phyloP scores from a whole-genome alignment of 768 basidiomycete species.

The Xerocomellus amylosporus region DNA sequence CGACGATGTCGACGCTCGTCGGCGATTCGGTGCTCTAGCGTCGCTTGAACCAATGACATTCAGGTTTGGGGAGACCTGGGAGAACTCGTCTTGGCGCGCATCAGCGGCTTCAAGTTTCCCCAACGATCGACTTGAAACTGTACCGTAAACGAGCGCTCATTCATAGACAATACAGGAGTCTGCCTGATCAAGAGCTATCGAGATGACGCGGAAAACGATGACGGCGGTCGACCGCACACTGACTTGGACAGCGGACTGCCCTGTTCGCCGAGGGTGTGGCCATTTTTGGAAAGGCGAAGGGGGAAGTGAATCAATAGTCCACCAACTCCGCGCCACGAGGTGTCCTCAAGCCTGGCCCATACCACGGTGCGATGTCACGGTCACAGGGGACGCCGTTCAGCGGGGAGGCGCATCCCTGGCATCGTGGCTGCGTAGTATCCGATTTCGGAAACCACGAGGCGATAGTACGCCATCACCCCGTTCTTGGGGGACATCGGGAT shows the following conservation, averaged over 20 bases:
- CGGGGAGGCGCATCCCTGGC: conserved; percentile 1
- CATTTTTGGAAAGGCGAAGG: background rate
- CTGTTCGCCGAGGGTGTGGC: background rate
- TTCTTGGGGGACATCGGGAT: conserved; percentile 3
- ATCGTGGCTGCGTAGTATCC: conserved; percentile 2
- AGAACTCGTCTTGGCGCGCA: background rate
- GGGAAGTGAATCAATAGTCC: background rate
- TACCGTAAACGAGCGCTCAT: background rate
- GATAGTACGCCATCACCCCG: conserved; percentile 15
- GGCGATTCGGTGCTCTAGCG: background rate
- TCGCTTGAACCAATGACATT: background rate
- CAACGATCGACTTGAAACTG: background rate
- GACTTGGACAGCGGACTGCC: background rate
- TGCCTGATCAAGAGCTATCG: background rate
- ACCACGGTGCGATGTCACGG: background rate
- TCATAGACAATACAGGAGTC: background rate
- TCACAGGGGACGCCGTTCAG: background rate
- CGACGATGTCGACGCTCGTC: background rate
- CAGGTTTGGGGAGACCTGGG: background rate
- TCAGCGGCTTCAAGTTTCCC: background rate
- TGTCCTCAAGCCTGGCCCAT: too few species aligned
- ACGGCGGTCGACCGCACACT: background rate
- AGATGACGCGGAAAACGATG: background rate
- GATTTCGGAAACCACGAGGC: conserved; percentile 16
- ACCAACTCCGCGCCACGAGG: conserved; percentile 3